Percentiles rank a stretch among this genome's conserved stretches.
Evolutionary conservation across 129 eudicot genomes (phyloP).

Genomic region (Chrysanthemum makinoi): DNA sequence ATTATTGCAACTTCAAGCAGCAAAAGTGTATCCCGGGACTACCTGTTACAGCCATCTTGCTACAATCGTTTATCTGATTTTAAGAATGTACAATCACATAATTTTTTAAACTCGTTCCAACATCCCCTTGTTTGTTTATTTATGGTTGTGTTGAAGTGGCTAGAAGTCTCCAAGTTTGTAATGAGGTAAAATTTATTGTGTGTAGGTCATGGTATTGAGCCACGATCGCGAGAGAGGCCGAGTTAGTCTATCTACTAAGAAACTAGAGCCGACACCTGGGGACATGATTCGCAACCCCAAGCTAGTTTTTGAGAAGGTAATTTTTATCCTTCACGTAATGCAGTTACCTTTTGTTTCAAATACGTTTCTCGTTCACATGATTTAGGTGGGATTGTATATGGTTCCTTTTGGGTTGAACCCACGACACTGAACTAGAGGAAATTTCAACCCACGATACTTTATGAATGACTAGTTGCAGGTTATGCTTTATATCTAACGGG

Average conservation of each 20-base stretch:
- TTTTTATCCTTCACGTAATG: background rate
- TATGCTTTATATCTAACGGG: no score
- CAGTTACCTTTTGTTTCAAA: no score
- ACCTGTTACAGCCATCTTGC: no score
- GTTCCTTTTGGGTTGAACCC: background rate
- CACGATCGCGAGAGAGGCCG: constrained; percentile 96
- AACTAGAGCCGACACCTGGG: constrained; percentile 94
- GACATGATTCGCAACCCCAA: constrained; percentile 97
- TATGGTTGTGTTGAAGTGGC: background rate
- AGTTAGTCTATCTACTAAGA: constrained; percentile 92
- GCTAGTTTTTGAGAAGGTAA: constrained; percentile 92
- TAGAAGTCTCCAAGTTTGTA: background rate
- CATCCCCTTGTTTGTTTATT: background rate
- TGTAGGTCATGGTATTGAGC: constrained; percentile 89
- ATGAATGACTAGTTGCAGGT: no score
- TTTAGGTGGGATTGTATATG: background rate
- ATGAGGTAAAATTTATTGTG: background rate
- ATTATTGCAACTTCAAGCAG: no score
- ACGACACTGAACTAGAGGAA: background rate
- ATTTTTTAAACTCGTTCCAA: background rate
- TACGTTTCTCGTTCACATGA: background rate
- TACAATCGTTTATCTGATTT: no score
- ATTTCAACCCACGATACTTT: no score
- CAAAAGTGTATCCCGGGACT: no score
- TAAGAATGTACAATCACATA: no score